A percentile compares a stretch with the other conserved stretches of the same genome.
Evolutionary conservation across 2,329 filamentous ascomycete species (phyloP).

Genomic region (Lomentospora prolificans): DNA sequence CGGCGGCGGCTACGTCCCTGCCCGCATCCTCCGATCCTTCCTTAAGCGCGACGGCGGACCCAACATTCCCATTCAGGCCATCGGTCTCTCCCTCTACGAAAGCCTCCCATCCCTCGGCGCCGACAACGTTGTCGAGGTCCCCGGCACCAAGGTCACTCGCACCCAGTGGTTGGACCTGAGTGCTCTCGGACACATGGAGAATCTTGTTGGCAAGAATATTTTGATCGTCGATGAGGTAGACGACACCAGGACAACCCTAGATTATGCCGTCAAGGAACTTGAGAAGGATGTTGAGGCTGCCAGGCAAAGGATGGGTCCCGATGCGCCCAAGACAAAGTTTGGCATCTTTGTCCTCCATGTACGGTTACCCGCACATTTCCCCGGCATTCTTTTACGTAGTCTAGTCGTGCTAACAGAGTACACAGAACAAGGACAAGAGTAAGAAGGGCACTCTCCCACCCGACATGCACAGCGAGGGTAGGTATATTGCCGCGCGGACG

Average conservation of each 20-base stretch:
- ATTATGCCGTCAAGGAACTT: slow-evolving; percentile 87
- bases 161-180: slow-evolving; percentile 96
- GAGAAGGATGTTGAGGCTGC: slow-evolving; percentile 88
- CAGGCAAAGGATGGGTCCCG: slow-evolving; percentile 59
- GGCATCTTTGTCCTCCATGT: slow-evolving; percentile 93
- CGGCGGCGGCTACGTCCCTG: slow-evolving; percentile 92
- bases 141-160: slow-evolving; percentile 88
- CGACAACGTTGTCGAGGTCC: slow-evolving; percentile 54
- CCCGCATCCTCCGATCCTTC: slow-evolving; percentile 94
- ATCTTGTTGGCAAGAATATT: slow-evolving; percentile 82
- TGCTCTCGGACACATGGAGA: slow-evolving; percentile 72
- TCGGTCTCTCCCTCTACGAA: slow-evolving; percentile 96
- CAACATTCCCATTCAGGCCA: slow-evolving; percentile 99
- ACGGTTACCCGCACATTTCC: slow-evolving; percentile 12
- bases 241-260: slow-evolving; percentile 86
- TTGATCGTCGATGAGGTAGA: slow-evolving; percentile 94
- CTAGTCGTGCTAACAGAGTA: too few species aligned
- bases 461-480: slow-evolving; percentile 61
- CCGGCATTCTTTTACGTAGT: too few species aligned
- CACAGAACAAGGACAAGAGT: slow-evolving; percentile 86
- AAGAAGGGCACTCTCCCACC: slow-evolving; percentile 84
- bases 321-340: slow-evolving; percentile 66
- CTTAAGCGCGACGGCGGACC: slow-evolving; percentile 76
- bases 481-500: slow-evolving; percentile 80
- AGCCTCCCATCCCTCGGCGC: slow-evolving; percentile 44